Base-by-base conservation (phyloP, 148 eudicot genomes). In the Heliamphora exappendiculata region DNA sequence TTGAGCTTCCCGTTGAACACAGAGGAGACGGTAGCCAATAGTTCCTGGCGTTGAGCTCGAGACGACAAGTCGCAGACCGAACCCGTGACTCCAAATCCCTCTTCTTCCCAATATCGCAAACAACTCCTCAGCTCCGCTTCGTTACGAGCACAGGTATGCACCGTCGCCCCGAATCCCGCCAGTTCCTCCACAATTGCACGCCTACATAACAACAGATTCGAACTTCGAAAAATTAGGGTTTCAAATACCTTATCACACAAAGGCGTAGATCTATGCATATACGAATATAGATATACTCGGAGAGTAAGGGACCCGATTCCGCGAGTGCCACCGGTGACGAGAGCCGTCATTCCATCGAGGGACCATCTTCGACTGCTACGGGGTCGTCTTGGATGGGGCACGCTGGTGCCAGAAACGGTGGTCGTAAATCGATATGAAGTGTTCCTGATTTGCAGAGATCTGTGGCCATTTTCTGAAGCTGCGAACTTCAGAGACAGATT, bases 251-350 rank as follows among this genome's bases (percentile, higher is more conserved):
- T 28, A 31, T 6, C n/a, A n/a, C n/a, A n/a, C n/a, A n/a, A n/a
- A n/a, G n/a, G n/a, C n/a, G n/a, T n/a, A n/a, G n/a, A n/a, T n/a
- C n/a, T n/a, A n/a, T 33, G 17, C 42, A 10, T 17, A 3, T 10
- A 22, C 19, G 28, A 10, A 45, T 65, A 37, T 11, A 37, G 16
- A 75, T 10, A 65, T 24, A 39, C 39, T 14, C 41, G 53, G 58
- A 31, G 67, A 54, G 49, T n/a, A 53, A 53, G 63, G 42, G 42
- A 88, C 93, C 93, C 93, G 60, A 88, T 90, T 64, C 93, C 93
- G 34, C 93, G 87, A 50, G 90, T 88, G 79, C 93, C 93, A 57
- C 91, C 93, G 49, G 93, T 89, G 77, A 89, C 93, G 14, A 89
- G 89, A 73, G 93, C 93, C 6, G 90, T 82, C 87, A 65, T 86